These are phyloP conservation scores for Zea luxurians DNA, from an alignment of 176 grass and related monocot species.

Conservation along the genomic window DNA sequence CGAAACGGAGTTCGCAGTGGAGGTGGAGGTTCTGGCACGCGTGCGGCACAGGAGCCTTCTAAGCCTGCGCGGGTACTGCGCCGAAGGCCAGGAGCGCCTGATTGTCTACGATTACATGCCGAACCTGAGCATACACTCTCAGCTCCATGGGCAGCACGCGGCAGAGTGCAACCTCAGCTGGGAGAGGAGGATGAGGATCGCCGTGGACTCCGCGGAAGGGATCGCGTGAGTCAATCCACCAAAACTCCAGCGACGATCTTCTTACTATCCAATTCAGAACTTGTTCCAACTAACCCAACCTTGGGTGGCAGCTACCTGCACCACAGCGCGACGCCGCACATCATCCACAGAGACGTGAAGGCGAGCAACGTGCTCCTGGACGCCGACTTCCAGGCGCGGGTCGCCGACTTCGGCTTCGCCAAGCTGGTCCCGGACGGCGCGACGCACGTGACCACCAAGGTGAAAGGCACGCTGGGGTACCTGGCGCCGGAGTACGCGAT, in stretches of 20 bases:
- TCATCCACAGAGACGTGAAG: conserved; percentile 91
- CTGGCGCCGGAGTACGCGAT: conserved; percentile 94
- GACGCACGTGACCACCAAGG: conserved; percentile 89
- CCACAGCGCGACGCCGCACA: conserved; percentile 61
- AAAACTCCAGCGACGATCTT: no score
- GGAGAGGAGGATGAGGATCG: conserved; percentile 74
- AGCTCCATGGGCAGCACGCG: conserved; percentile 81
- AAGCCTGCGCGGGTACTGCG: conserved; percentile 79
- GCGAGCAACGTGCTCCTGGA: conserved; percentile 86
- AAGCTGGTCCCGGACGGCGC: conserved; percentile 86
- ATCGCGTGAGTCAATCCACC: conserved; percentile 57
- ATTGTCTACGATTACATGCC: conserved; percentile 90
- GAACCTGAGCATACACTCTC: conserved; percentile 75
- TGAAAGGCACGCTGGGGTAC: conserved; percentile 92
- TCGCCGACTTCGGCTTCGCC: conserved; percentile 89
- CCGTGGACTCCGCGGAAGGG: conserved; percentile 75
- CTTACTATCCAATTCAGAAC: no score
- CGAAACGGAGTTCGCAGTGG: conserved; percentile 71
- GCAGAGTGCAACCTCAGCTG: conserved; percentile 68
- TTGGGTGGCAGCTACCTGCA: conserved; percentile 51
- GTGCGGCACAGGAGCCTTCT: conserved; percentile 77
- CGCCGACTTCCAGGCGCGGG: conserved; percentile 56
- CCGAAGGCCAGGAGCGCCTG: conserved; percentile 84
- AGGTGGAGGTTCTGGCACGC: conserved; percentile 74
- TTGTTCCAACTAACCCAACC: no score